A percentile compares a stretch with the other conserved stretches of the same genome.
These are phyloP conservation scores for Diplodia intermedia DNA, from an alignment of 2,329 filamentous ascomycete genomes.

Conservation along the genomic window DNA sequence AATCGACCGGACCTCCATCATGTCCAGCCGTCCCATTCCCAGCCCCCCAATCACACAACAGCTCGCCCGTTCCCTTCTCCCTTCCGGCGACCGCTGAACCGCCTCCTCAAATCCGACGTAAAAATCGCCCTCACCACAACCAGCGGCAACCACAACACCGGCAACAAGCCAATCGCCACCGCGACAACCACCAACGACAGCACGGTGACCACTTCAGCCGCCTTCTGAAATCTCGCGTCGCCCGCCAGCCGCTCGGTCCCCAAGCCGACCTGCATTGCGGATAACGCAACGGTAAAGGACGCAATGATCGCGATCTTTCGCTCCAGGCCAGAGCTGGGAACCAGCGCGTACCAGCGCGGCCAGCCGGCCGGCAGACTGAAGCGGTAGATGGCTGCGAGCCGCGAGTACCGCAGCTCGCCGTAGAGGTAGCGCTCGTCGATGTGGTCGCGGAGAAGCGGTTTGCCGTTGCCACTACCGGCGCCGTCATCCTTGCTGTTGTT, in stretches of 20 bases:
- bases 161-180: not conserved
- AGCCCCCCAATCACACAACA: too few relatives aligned
- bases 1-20: too few relatives aligned
- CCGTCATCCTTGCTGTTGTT: conserved; percentile 39
- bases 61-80: too few relatives aligned
- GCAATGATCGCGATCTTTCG: not conserved
- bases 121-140: not conserved
- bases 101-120: not conserved
- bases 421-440: conserved; percentile 49
- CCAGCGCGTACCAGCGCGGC: not conserved
- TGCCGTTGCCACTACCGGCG: not conserved
- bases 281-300: conserved; percentile 41
- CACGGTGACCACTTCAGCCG: conserved; percentile 33
- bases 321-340: not conserved
- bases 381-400: not conserved
- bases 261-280: conserved; percentile 41
- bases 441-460: not conserved
- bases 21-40: too few relatives aligned
- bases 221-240: conserved; percentile 36
- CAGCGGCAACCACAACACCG: not conserved
- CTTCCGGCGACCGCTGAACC: not conserved
- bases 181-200: not conserved
- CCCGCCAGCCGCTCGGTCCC: conserved; percentile 35
- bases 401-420: conserved; percentile 41
- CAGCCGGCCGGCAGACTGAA: not conserved